Evolutionary conservation across 306 rosid genomes (phyloP), one percentile per base, ranked within the genome.

Genomic region (Erythrophleum fordii): DNA sequence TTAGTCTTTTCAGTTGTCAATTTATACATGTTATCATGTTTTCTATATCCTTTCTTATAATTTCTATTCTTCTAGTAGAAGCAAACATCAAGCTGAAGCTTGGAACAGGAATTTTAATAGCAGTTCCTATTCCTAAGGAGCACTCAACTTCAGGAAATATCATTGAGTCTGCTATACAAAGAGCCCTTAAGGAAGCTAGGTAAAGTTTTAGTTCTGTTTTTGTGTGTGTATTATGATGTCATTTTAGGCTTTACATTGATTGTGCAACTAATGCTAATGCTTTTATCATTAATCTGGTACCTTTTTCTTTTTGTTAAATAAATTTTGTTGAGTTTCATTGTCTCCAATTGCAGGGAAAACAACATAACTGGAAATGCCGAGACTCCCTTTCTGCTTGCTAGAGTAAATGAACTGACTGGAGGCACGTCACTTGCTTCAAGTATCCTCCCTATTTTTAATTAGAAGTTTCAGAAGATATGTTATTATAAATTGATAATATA

Each of bases 361-460:
- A 92, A 86, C 72, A 85, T 93, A 79, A 78, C 87, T 34, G 99
- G 99, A 76, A 92, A 88, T 86, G 92, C 91, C 6, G 92, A 86
- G 86, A 92, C 97, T 76, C 98, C 98, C 59, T 92, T 92, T 91
- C 84, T 95, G 81, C 99, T 95, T 77, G 90, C 86, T 23, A 86
- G 88, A 78, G 90, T 95, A 76, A 93, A 77, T 71, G 95, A 91
- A 23, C 89, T 95, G 41, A 92, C 97, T 1, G 92, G 97, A 60
- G 99, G 97, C 67, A 92, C 90, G 70, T 95, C 99, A 29, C 93
- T 95, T 28, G 88, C 93, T 77, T 88, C 97, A 22, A 95, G 98
- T 94, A 92, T 92, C 95, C 93, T 84, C 77, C 44, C 71, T 66
- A n/a, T 11, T 20, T 66, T 39, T 20, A 5, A 39, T 20, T 37